Base-by-base conservation (phyloP, 495 filamentous ascomycete genomes). In the Ascobolus immersus region DNA sequence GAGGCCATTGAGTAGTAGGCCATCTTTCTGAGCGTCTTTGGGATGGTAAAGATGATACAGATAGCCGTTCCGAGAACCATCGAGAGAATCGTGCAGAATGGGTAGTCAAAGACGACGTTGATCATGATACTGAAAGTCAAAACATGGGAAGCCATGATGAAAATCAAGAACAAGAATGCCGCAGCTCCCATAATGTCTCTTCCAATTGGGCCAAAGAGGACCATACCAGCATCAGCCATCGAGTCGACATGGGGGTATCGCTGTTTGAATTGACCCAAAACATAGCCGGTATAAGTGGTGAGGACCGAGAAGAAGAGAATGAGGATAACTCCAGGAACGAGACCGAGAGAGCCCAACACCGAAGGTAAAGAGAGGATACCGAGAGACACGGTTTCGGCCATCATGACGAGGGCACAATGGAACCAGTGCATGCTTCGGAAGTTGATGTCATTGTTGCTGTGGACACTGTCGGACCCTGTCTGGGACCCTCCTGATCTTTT, bases 251-350 rank as follows among this genome's bases (percentile, higher is more conserved):
- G 56, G 1, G 78, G 78, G 44, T 23, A 17, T 31, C 4, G n/a
- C 31, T 69, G 41, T 48, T 80, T 82, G 48, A 86, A 69, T 50
- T 80, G 73, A 14, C 71, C 76, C 40, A 84, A 64, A 21, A 81
- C 62, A 38, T 69, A 77, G 41, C 73, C 73, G 12, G 73, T 77
- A 52, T 82, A 89, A 23, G 70, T 71, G 25, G 75, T 67, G 8
- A 77, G 40, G 14, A 73, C 45, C 12, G 77, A 77, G 1, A 58
- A 40, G 23, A 50, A 50, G 9, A 55, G 18, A 27, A 59, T 55
- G 31, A 58, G 42, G 3, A 58, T 44, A 17, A 56, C 35, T 4
- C 45, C 45, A 9, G 67, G 65, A 3, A 68, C 55, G 23, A 71
- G 42, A 5, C 66, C 67, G 11, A 71, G 61, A 2, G 57, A 54